phyloP scores from a whole-genome alignment of 306 rosid genomes.

The Notholithocarpus densiflorus region DNA sequence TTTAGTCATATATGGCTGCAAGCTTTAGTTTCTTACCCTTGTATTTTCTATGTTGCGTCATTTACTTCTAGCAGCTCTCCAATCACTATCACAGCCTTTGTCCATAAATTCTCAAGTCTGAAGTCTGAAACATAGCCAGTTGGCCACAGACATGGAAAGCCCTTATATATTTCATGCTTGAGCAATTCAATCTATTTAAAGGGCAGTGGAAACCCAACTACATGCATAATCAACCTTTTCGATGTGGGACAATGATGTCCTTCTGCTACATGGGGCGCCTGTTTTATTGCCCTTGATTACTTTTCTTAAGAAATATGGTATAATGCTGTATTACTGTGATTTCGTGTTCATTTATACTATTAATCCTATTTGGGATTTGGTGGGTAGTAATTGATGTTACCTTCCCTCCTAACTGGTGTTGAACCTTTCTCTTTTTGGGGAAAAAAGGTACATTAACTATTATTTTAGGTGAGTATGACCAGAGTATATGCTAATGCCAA shows the following conservation, averaged over 20 bases:
- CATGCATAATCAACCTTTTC: not conserved
- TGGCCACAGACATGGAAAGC: not conserved
- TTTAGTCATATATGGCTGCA: not conserved
- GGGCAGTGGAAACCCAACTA: too few relatives aligned
- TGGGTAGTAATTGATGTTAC: not conserved
- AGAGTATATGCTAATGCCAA: too few relatives aligned
- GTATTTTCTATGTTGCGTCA: conserved; percentile 31
- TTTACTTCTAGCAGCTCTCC: conserved; percentile 18
- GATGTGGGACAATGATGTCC: not conserved
- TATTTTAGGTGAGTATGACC: too few relatives aligned
- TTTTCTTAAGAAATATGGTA: conserved; percentile 7
- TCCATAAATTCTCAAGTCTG: not conserved
- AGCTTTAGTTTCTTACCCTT: not conserved
- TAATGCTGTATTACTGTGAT: conserved; percentile 3
- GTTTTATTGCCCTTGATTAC: not conserved
- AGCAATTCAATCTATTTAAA: too few relatives aligned
- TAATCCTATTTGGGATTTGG: not conserved
- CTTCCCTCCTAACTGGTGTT: not conserved
- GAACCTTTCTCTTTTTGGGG: not conserved
- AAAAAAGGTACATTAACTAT: too few relatives aligned
- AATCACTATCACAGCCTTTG: conserved; percentile 9
- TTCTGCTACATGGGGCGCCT: not conserved
- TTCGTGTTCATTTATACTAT: conserved; percentile 7
- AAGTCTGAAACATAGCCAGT: not conserved
- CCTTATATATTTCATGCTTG: too few relatives aligned